Base-by-base conservation (phyloP, 768 basidiomycete species). In the Cyclocybe aegerita region DNA sequence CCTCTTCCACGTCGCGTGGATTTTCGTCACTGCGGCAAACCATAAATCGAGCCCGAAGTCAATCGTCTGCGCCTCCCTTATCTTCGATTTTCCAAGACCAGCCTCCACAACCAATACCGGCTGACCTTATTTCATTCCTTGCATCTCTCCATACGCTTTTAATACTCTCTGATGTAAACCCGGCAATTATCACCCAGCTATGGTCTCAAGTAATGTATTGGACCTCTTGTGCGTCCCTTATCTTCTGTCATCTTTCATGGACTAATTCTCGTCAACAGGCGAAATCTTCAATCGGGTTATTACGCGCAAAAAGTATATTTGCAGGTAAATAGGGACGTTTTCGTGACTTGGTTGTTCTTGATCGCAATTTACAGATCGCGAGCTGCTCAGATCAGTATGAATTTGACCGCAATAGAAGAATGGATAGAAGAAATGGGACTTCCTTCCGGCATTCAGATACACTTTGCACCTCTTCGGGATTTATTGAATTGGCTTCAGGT, bases 141-240 rank as follows among this genome's bases (percentile, higher is more conserved):
- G 89, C 91, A 3, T 87, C 90, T 16, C 75, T 98, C 4, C 86
- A 98, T 50, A 84, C 88, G 9, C 70, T 98, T 31, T 75, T 99
- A 11, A 80, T 84, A 15, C 71, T 93, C 35, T 92, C 95, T 41
- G 90, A 94, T 50, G 82, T 98, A 57, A 98, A 98, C 63, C 93
- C 97, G 10, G 85, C 81, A 7, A 74, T 98, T 12, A 85, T 85
- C 44, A 85, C 88, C 5, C 97, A 99, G 65, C 77, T 95, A 43
- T 96, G 94, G 85, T 95, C 93, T 1, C 97, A 99, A 68, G 84
- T 97, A n/a, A 87, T 97, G 75, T 98, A 95, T 65, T 99, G 97
- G 97, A 88, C 93, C 47, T 87, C 93, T 16, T 92, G 93, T 90
- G 76, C 76, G 85, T 48, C 30, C 14, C 44, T 34, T 39, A 15